Base-by-base conservation (phyloP, 345 rosid species). In the Euphorbia lathyris region DNA sequence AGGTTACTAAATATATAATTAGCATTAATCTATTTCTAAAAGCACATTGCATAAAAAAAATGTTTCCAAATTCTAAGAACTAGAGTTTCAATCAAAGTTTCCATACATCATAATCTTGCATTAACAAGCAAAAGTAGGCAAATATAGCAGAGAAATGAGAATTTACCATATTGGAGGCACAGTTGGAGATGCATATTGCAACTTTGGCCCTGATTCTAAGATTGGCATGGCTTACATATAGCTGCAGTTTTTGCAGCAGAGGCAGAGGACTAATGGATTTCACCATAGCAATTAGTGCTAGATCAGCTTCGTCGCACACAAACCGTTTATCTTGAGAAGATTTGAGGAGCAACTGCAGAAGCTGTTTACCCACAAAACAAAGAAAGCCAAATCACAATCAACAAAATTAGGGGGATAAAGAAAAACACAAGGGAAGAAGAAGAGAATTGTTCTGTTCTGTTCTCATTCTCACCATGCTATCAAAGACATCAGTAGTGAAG, bases 301-400 rank as follows among this genome's bases (percentile, higher is more conserved):
- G 83, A 3, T 88, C 91, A 22, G 98, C 98, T 83, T 88, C 93
- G 80, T 94, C 97, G 36, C 98, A 88, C 23, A 94, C 95, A 69
- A 94, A 94, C 75, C 81, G 74, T 80, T 94, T 94, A 83, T 94
- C 98, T 70, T 90, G 97, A 45, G 91, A 91, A 63, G 97, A 95
- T 88, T 94, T 94, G 68, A 94, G 83, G 27, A 93, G 80, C 63
- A 93, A 67, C 83, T 89, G 96, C 78, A 89, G 56, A 4, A 87
- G 74, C 90, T 89, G 86, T 53, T 58, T 23, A 22, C 52, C 65
- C 71, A 58, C 63, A 74, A 53, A 26, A 53, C 5, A 66, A 10
- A 14, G 10, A 66, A 10, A 14, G 13, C 11, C 20, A 62, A 74
- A 9, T 14, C 30, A 9, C 3, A 3, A 38, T 4, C 4, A n/a